A percentile compares a stretch with the other conserved stretches of the same genome.
Conservation (phyloP, 768 basidiomycete genomes). For the Cytidiella melzeri region DNA sequence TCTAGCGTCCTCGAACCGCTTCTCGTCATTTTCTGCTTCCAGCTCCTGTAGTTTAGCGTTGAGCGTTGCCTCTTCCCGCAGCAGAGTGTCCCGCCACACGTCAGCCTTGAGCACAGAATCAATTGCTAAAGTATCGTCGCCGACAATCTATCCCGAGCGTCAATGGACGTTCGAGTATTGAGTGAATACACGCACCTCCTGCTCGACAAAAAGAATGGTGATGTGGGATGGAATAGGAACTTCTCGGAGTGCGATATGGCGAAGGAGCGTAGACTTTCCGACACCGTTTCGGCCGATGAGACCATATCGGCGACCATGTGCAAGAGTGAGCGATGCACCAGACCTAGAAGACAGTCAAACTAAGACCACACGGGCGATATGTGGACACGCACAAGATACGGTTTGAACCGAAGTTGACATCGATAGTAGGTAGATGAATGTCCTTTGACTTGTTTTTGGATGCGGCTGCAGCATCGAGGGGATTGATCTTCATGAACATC, state of each 20-base stretch:
- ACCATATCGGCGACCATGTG: constrained; percentile 86
- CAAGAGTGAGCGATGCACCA: constrained; percentile 81
- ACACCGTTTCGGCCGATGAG: constrained; percentile 76
- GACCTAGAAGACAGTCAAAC: constrained; percentile 39
- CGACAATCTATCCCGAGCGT: constrained; percentile 55
- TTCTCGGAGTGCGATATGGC: constrained; percentile 92
- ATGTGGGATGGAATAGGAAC: constrained; percentile 92
- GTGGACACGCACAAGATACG: constrained; percentile 65
- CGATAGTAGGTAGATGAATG: constrained; percentile 90
- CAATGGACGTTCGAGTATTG: not conserved
- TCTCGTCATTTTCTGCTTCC: constrained; percentile 71
- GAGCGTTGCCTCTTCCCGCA: constrained; percentile 76
- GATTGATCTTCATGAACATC: constrained; percentile 99
- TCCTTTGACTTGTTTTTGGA: constrained; percentile 97
- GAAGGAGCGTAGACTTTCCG: constrained; percentile 93
- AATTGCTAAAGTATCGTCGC: constrained; percentile 88
- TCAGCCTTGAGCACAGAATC: constrained; percentile 99
- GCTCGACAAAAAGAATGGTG: constrained; percentile 96
- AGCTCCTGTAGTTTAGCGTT: constrained; percentile 69
- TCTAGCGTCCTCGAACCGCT: constrained; percentile 74
- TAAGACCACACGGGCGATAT: constrained; percentile 9
- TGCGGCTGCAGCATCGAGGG: constrained; percentile 69
- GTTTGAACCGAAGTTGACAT: constrained; percentile 93
- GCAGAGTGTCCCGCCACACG: constrained; percentile 91
- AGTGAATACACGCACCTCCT: constrained; percentile 57